phyloP scores from a whole-genome alignment of 306 rosid genomes.

The Citrullus mucosospermus region DNA sequence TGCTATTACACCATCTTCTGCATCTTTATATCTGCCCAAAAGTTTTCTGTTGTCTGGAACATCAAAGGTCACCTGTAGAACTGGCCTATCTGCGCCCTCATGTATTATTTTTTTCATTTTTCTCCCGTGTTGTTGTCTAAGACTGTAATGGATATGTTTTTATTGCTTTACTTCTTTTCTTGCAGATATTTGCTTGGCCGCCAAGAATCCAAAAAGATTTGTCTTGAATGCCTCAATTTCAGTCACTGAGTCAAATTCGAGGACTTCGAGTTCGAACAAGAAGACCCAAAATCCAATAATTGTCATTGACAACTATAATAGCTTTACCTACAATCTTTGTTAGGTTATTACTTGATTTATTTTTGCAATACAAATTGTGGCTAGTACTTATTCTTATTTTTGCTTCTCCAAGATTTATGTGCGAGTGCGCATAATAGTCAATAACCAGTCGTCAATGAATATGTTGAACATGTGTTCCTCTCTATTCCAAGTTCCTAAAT shows the following conservation, averaged over 20 bases:
- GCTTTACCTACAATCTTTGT: constrained; percentile 91
- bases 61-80: neutral
- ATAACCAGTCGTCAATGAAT: neutral
- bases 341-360: constrained; percentile 34
- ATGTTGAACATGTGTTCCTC: neutral
- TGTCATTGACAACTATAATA: constrained; percentile 51
- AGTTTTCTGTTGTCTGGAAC: neutral
- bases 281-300: constrained; percentile 24
- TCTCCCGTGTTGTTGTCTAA: neutral
- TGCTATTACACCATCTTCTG: neutral
- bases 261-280: constrained; percentile 9
- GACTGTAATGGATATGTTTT: neutral
- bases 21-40: neutral
- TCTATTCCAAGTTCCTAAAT: neutral
- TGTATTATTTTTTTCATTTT: neutral
- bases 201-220: constrained; percentile 29
- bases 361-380: neutral
- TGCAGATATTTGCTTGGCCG: constrained; percentile 15
- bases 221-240: constrained; percentile 28
- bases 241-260: constrained; percentile 8
- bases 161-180: neutral
- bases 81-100: neutral
- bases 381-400: neutral
- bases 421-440: neutral
- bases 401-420: neutral